A percentile compares a stretch with the other conserved stretches of the same genome.
These are phyloP conservation scores for Penicillium sp. DNA, from an alignment of 2,329 filamentous ascomycete species.

Conservation along the genomic window DNA sequence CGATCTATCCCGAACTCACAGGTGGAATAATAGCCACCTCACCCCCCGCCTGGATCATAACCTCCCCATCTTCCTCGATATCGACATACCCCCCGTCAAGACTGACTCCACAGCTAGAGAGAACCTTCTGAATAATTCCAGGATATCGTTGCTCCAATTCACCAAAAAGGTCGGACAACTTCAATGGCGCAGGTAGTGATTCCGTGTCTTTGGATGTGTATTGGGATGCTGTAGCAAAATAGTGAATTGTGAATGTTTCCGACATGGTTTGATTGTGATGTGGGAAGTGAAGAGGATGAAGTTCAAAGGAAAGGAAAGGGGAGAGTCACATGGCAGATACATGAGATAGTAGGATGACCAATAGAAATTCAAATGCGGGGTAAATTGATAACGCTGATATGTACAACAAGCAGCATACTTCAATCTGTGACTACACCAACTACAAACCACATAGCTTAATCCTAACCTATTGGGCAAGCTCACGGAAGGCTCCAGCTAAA, in stretches of 20 bases:
- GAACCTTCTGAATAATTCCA: constrained; percentile 41
- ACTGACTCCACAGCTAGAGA: constrained; percentile 44
- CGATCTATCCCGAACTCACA: constrained; percentile 45
- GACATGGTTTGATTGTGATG: constrained; percentile 5
- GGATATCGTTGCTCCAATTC: constrained; percentile 43
- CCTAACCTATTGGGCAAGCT: constrained; percentile 48
- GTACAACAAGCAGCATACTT: too few relatives aligned
- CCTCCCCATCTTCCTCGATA: constrained; percentile 25
- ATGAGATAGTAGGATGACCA: too few relatives aligned
- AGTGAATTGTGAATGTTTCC: constrained; percentile 45
- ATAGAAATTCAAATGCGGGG: constrained; percentile 1
- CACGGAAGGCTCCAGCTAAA: constrained; percentile 65
- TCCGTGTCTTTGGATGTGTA: constrained; percentile 44
- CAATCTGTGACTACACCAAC: neutral
- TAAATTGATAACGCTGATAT: too few relatives aligned
- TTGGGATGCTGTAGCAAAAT: constrained; percentile 46
- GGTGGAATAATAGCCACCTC: constrained; percentile 50
- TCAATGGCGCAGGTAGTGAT: constrained; percentile 42
- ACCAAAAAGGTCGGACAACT: constrained; percentile 38
- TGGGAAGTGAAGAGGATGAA: neutral
- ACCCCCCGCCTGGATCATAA: constrained; percentile 38
- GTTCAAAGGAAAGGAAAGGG: neutral
- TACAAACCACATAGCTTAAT: too few relatives aligned
- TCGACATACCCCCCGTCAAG: constrained; percentile 48
- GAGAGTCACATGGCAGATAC: too few relatives aligned